Percentiles rank a stretch among this genome's conserved stretches.
These are phyloP conservation scores for Drechslera avenae DNA, from an alignment of 2,329 filamentous ascomycete genomes.

Conservation along the genomic window DNA sequence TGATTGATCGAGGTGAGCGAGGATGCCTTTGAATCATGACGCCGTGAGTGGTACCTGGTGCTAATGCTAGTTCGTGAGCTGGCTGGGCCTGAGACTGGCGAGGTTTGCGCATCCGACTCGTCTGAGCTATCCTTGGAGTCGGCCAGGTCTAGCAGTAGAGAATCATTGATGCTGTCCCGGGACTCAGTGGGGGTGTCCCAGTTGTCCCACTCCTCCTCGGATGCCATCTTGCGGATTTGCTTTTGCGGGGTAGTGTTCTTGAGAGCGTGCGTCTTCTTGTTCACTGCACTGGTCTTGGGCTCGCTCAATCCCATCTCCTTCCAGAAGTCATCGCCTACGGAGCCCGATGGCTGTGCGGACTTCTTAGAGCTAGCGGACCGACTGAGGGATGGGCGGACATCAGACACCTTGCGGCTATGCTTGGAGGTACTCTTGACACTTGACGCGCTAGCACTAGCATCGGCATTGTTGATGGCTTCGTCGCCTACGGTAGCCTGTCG, in stretches of 20 bases:
- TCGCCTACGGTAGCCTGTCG: slow-evolving; percentile 95
- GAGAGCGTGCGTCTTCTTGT: slow-evolving; percentile 49
- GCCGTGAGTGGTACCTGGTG: slow-evolving; percentile 54
- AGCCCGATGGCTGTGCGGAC: slow-evolving; percentile 33
- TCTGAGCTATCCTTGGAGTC: slow-evolving; percentile 52
- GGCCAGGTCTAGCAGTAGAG: slow-evolving; percentile 43
- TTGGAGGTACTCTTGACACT: slow-evolving; percentile 35
- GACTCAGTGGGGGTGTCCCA: slow-evolving; percentile 59
- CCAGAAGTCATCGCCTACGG: slow-evolving; percentile 52
- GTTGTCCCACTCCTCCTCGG: slow-evolving; percentile 61
- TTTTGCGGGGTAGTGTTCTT: slow-evolving; percentile 46
- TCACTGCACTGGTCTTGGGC: slow-evolving; percentile 41
- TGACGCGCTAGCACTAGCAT: slow-evolving; percentile 44
- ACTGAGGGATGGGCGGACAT: slow-evolving; percentile 37
- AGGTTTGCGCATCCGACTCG: slow-evolving; percentile 56
- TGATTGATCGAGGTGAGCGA: slow-evolving; percentile 36
- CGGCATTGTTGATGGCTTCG: slow-evolving; percentile 65
- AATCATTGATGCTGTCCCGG: slow-evolving; percentile 56
- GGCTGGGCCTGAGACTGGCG: slow-evolving; percentile 48
- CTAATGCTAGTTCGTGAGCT: slow-evolving; percentile 61
- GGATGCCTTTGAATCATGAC: slow-evolving; percentile 47
- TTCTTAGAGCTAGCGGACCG: slow-evolving; percentile 44
- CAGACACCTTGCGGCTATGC: slow-evolving; percentile 33
- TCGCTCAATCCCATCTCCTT: slow-evolving; percentile 51
- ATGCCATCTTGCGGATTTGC: slow-evolving; percentile 44